Evolutionary conservation across 148 eudicot genomes (phyloP).

Genomic region (Nyssa sinensis): DNA sequence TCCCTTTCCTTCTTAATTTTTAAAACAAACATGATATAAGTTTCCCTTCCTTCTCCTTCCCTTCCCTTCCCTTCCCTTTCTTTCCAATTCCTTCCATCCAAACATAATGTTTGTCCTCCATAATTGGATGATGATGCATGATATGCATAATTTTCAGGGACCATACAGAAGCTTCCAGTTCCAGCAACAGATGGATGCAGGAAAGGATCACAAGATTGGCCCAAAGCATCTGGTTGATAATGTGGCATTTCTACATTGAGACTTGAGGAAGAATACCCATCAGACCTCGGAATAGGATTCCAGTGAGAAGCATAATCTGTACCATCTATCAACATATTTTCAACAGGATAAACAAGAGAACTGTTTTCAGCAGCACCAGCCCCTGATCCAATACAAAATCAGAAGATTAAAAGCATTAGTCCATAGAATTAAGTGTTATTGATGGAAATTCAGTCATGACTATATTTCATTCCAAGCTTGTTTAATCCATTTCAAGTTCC

Average conservation of each 20-base stretch:
- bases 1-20: too few relatives aligned
- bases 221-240: slow-evolving; percentile 51
- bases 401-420: background rate
- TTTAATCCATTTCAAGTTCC: slow-evolving; percentile 4
- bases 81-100: too few relatives aligned
- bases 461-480: background rate
- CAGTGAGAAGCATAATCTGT: slow-evolving; percentile 51
- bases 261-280: slow-evolving; percentile 43
- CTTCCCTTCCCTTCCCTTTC: too few relatives aligned
- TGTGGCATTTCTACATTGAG: slow-evolving; percentile 48
- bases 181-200: slow-evolving; percentile 45
- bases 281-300: slow-evolving; percentile 45
- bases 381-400: slow-evolving; percentile 36
- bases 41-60: too few relatives aligned
- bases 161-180: slow-evolving; percentile 37
- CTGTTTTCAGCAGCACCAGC: slow-evolving; percentile 49
- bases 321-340: slow-evolving; percentile 49
- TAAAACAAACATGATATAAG: too few relatives aligned
- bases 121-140: slow-evolving; percentile 65
- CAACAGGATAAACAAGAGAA: slow-evolving; percentile 46
- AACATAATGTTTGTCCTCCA: slow-evolving; percentile 36
- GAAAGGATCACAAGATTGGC: slow-evolving; percentile 45
- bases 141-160: slow-evolving; percentile 53
- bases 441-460: too few relatives aligned
- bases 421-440: background rate